Evolutionary conservation across 352 stramenopile species (phyloP).

Genomic region (Globisporangium irregulare): DNA sequence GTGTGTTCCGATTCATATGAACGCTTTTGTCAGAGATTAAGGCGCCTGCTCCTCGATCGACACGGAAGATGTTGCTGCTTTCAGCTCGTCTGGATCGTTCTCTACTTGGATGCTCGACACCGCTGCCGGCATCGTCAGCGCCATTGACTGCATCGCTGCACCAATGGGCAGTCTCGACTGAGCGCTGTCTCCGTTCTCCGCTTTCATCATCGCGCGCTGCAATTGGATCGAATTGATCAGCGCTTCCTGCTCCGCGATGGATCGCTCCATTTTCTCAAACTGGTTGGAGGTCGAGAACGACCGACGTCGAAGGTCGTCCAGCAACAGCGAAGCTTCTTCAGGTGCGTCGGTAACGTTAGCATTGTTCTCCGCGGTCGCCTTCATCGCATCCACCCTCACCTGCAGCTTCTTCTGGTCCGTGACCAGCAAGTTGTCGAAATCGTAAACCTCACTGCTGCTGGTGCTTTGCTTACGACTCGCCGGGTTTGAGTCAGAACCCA

Average conservation of each 20-base stretch:
- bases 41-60: background rate
- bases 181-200: conserved; percentile 4
- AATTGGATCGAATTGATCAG: conserved; percentile 55
- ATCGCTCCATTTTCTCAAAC: conserved; percentile 53
- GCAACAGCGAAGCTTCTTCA: conserved; percentile 5
- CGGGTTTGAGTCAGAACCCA: background rate
- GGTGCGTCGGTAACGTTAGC: background rate
- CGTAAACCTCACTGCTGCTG: conserved; percentile 18
- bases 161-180: conserved; percentile 16
- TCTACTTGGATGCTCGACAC: background rate
- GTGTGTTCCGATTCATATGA: background rate
- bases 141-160: conserved; percentile 22
- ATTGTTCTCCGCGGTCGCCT: background rate
- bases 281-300: conserved; percentile 51
- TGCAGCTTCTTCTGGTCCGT: background rate
- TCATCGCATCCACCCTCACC: background rate
- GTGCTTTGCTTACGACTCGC: conserved; percentile 5
- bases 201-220: conserved; percentile 42
- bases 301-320: conserved; percentile 25
- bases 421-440: conserved; percentile 41
- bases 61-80: background rate
- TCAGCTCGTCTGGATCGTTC: background rate
- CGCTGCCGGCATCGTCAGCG: background rate
- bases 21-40: background rate
- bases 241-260: conserved; percentile 62